Evolutionary conservation across 108 stramenopile genomes (phyloP).

Genomic region (Stephanodiscus triporus): DNA sequence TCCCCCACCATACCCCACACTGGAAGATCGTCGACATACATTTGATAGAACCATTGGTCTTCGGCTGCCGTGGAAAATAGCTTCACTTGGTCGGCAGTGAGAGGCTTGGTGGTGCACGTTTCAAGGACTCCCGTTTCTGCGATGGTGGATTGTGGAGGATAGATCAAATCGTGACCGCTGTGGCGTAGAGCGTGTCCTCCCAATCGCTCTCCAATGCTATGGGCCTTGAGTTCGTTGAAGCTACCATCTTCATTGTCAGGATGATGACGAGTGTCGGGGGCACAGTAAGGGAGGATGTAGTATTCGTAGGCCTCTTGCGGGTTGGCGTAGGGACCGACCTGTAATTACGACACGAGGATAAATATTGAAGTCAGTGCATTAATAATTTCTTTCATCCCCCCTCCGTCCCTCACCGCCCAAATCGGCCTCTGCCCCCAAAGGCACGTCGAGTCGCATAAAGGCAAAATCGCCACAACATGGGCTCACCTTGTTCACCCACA

Average conservation of each 20-base stretch:
- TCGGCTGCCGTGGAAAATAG: conserved; percentile 77
- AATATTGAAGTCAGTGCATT: neutral
- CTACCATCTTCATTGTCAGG: conserved; percentile 62
- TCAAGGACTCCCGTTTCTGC: conserved; percentile 59
- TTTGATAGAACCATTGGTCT: conserved; percentile 96
- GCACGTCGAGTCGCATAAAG: neutral
- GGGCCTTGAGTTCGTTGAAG: conserved; percentile 85
- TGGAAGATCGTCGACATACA: conserved; percentile 97
- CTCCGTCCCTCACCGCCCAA: neutral
- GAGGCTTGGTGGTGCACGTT: conserved; percentile 70
- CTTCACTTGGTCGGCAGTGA: conserved; percentile 57
- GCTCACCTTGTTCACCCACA: conserved; percentile 95
- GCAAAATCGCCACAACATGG: neutral
- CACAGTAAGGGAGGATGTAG: conserved; percentile 97
- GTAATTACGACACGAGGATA: neutral
- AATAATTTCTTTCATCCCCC: neutral
- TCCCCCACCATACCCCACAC: conserved; percentile 98
- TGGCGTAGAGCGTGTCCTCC: conserved; percentile 85
- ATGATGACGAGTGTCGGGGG: conserved; percentile 88
- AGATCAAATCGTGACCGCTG: conserved; percentile 84
- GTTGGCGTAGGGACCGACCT: conserved; percentile 98
- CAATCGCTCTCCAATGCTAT: conserved; percentile 77
- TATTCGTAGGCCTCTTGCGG: conserved; percentile 99
- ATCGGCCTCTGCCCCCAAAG: neutral
- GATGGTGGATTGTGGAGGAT: conserved; percentile 48